These are phyloP conservation scores for Heliocybe sulcata DNA, from an alignment of 1,284 basidiomycete genomes.

Conservation along the genomic window DNA sequence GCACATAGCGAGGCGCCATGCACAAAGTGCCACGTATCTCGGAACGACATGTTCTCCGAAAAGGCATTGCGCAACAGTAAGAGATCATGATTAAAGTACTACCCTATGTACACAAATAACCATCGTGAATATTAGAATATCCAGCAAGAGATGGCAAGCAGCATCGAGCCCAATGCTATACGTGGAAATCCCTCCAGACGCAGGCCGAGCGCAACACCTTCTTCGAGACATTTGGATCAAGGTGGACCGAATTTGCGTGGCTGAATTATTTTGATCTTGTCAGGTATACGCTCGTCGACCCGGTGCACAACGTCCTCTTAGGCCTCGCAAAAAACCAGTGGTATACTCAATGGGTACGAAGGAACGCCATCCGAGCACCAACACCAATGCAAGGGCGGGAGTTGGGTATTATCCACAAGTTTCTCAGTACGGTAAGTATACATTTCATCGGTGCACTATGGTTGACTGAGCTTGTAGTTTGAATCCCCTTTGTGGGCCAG, in stretches of 20 bases:
- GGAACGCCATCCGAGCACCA: constrained; percentile 6
- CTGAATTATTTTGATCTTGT: constrained; percentile 23
- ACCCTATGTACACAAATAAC: neutral
- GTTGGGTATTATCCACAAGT: constrained; percentile 17
- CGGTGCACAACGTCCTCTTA: constrained; percentile 24
- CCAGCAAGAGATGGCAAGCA: constrained; percentile 9
- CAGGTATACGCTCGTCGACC: constrained; percentile 22
- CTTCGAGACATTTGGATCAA: constrained; percentile 15
- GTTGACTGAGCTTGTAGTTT: constrained; percentile 9
- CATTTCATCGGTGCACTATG: neutral
- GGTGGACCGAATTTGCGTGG: constrained; percentile 21
- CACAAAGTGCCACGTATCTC: constrained; percentile 15
- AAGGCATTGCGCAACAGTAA: constrained; percentile 12
- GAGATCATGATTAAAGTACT: constrained; percentile 1
- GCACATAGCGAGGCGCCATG: constrained; percentile 15
- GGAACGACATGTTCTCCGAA: constrained; percentile 11
- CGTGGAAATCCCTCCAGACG: constrained; percentile 9
- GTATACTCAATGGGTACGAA: too few relatives aligned
- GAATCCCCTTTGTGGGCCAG: constrained; percentile 23
- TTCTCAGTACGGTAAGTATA: constrained; percentile 12
- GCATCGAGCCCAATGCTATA: constrained; percentile 10
- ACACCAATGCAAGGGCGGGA: constrained; percentile 15
- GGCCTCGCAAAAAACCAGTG: too few relatives aligned
- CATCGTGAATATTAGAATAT: constrained; percentile 10
- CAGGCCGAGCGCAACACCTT: constrained; percentile 10